Conservation (phyloP, 768 basidiomycete species). For the Suillus hirtellus region DNA sequence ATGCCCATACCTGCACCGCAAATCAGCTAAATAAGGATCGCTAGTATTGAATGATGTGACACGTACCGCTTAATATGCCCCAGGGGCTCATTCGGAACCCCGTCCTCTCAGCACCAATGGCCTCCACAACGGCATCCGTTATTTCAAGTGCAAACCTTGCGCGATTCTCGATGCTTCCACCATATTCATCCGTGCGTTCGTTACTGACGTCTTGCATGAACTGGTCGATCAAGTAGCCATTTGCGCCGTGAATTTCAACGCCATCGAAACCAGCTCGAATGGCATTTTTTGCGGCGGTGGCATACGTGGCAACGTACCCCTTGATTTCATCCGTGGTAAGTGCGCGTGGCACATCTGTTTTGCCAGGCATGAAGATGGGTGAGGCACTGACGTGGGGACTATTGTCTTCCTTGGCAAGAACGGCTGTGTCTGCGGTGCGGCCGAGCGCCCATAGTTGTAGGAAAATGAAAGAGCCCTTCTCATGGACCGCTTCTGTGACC, state of each 20-base stretch:
- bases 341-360: slow-evolving; percentile 20
- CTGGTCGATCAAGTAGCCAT: slow-evolving; percentile 56
- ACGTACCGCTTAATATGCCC: slow-evolving; percentile 29
- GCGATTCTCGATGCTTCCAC: slow-evolving; percentile 64
- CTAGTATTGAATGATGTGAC: background rate
- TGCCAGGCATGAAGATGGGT: slow-evolving; percentile 23
- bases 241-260: slow-evolving; percentile 44
- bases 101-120: slow-evolving; percentile 53
- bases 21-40: slow-evolving; percentile 17
- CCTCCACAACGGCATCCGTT: slow-evolving; percentile 48
- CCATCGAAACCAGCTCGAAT: slow-evolving; percentile 47
- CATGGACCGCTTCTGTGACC: slow-evolving; percentile 61
- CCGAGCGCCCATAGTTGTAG: slow-evolving; percentile 57
- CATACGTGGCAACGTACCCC: slow-evolving; percentile 31
- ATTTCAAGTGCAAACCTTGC: slow-evolving; percentile 57
- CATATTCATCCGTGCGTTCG: slow-evolving; percentile 62
- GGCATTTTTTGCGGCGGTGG: slow-evolving; percentile 36
- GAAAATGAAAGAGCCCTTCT: slow-evolving; percentile 47
- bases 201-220: slow-evolving; percentile 62
- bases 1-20: slow-evolving; percentile 46
- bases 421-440: slow-evolving; percentile 36
- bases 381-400: slow-evolving; percentile 38
- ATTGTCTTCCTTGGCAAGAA: slow-evolving; percentile 35
- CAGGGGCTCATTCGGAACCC: slow-evolving; percentile 62
- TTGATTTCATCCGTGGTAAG: slow-evolving; percentile 33